Conservation (phyloP, 2,329 filamentous ascomycete species). For the Penicillium sp. region DNA sequence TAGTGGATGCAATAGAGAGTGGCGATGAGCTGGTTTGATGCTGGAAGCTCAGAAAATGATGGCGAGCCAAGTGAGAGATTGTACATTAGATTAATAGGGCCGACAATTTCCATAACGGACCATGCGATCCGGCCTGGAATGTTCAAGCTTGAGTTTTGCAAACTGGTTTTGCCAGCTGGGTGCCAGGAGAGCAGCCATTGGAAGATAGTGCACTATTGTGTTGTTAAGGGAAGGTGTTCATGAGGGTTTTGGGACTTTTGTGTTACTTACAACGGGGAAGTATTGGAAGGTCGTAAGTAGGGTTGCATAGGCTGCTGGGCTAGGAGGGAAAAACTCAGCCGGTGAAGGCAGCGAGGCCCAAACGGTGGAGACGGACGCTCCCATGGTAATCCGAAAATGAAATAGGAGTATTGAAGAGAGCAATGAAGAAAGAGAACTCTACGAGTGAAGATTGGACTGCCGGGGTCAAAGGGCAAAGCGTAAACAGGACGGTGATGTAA, state of each 20-base stretch:
- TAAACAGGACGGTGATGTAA: constrained; percentile 8
- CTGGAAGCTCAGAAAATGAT: constrained; percentile 33
- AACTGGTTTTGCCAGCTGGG: constrained; percentile 88
- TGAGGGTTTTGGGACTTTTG: not conserved
- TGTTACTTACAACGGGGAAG: constrained; percentile 41
- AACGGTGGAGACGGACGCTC: constrained; percentile 20
- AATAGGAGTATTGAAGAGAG: not conserved
- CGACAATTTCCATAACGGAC: constrained; percentile 82
- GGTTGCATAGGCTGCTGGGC: constrained; percentile 39
- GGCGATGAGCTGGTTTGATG: constrained; percentile 36
- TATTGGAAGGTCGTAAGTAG: constrained; percentile 42
- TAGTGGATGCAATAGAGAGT: constrained; percentile 73
- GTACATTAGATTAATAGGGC: constrained; percentile 75
- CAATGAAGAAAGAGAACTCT: not conserved
- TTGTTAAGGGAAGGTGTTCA: constrained; percentile 5
- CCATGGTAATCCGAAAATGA: constrained; percentile 19
- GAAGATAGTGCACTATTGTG: constrained; percentile 60
- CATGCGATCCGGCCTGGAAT: constrained; percentile 85
- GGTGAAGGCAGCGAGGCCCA: constrained; percentile 26
- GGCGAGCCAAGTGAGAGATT: constrained; percentile 67
- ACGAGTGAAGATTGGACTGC: not conserved
- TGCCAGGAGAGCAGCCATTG: constrained; percentile 83
- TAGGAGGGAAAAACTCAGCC: constrained; percentile 37
- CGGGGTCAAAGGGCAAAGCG: not conserved
- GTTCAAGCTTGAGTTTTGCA: constrained; percentile 65